Evolutionary conservation across 768 basidiomycete species (phyloP).

Genomic region (Boletus pseudo-olivaceus): DNA sequence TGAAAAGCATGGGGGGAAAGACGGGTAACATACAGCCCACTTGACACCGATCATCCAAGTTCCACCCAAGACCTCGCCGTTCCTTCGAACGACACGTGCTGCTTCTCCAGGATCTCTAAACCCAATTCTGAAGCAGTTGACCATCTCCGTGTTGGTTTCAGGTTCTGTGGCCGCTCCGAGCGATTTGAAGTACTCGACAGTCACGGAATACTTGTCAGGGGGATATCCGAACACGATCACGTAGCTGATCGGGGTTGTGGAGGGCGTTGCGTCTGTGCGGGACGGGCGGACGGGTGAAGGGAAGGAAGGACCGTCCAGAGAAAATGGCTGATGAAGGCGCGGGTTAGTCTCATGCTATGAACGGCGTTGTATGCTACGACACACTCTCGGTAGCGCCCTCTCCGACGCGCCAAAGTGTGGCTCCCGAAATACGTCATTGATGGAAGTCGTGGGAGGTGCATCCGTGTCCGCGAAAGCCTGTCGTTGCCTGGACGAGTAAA

Average conservation of each 20-base stretch:
- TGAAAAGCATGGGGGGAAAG: background rate
- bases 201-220: slow-evolving; percentile 66
- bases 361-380: background rate
- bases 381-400: slow-evolving; percentile 18
- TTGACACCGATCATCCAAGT: slow-evolving; percentile 84
- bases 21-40: slow-evolving; percentile 63
- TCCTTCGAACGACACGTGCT: slow-evolving; percentile 74
- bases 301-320: slow-evolving; percentile 19
- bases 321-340: slow-evolving; percentile 13
- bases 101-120: slow-evolving; percentile 72
- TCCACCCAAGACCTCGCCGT: slow-evolving; percentile 73
- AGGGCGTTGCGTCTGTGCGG: slow-evolving; percentile 26
- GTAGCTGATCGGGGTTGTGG: slow-evolving; percentile 46
- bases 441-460: slow-evolving; percentile 72
- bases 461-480: slow-evolving; percentile 71
- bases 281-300: slow-evolving; percentile 12
- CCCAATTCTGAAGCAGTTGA: slow-evolving; percentile 81
- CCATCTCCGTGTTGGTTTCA: slow-evolving; percentile 62
- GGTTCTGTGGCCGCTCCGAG: slow-evolving; percentile 69
- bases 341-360: background rate
- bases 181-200: slow-evolving; percentile 71
- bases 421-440: slow-evolving; percentile 71
- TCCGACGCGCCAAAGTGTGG: slow-evolving; percentile 31
- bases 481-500: slow-evolving; percentile 42
- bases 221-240: slow-evolving; percentile 90